Percentiles rank a stretch among this genome's conserved stretches.
These are phyloP conservation scores for Blastocystis sp. DNA, from an alignment of 352 stramenopile genomes.

Conservation along the genomic window DNA sequence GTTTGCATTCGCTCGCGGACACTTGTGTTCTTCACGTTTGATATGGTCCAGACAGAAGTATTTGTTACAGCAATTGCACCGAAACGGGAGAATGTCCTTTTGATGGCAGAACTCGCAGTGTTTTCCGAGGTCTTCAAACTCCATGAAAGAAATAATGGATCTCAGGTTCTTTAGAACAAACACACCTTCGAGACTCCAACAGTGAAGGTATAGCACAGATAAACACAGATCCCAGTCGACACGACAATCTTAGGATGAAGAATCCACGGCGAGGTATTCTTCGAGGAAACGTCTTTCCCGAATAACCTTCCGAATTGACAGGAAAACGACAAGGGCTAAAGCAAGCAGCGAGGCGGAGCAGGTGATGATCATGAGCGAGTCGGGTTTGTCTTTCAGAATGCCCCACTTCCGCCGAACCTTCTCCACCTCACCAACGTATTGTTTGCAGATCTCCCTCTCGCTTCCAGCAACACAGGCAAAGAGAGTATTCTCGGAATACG, in stretches of 20 bases:
- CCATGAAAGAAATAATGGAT: slow-evolving; percentile 38
- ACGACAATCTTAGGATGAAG: no score
- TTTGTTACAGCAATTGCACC: slow-evolving; percentile 23
- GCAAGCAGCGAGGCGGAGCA: no score
- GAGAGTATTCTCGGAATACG: no score
- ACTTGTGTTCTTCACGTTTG: slow-evolving; percentile 14
- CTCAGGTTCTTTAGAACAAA: slow-evolving; percentile 13
- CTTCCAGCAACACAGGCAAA: no score
- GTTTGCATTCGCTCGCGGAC: slow-evolving; percentile 8
- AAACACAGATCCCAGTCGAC: background rate
- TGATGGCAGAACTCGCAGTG: slow-evolving; percentile 42
- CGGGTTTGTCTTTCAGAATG: no score
- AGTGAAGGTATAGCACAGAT: background rate
- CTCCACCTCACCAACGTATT: no score
- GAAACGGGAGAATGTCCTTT: slow-evolving; percentile 54
- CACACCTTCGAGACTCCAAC: background rate
- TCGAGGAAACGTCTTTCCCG: background rate
- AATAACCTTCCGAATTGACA: background rate
- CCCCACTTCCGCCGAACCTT: no score
- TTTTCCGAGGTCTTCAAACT: slow-evolving; percentile 55
- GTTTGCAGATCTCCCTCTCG: no score
- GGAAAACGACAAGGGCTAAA: background rate
- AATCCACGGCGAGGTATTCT: background rate
- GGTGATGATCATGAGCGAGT: no score
- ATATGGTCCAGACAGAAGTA: slow-evolving; percentile 55